These are phyloP conservation scores for Pleodorina starrii DNA, from an alignment of 139 green algal genomes.

Conservation along the genomic window DNA sequence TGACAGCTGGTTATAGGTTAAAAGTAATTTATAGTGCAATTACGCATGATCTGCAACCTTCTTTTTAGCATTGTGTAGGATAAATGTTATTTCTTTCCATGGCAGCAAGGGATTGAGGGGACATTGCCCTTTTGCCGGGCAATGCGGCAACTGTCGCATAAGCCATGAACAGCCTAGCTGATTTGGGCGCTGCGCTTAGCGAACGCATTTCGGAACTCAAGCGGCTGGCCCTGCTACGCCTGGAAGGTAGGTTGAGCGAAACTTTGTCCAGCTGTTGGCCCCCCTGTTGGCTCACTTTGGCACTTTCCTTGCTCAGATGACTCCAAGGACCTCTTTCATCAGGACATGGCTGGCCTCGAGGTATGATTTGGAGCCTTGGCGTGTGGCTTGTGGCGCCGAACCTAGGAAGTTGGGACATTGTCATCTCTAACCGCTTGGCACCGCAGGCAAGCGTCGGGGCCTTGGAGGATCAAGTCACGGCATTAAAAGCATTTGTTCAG, in stretches of 20 bases:
- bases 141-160: neutral
- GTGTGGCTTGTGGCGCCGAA: neutral
- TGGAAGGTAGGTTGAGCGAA: conserved; percentile 22
- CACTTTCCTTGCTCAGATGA: neutral
- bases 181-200: neutral
- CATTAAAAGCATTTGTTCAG: conserved; percentile 45
- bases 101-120: too few species aligned
- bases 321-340: neutral
- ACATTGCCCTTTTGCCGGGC: too few species aligned
- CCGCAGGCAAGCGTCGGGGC: conserved; percentile 58
- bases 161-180: neutral
- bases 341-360: conserved; percentile 8
- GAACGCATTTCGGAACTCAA: conserved; percentile 42
- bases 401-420: neutral
- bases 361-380: neutral
- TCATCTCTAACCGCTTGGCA: neutral
- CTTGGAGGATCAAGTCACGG: conserved; percentile 54
- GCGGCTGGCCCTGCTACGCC: conserved; percentile 2
- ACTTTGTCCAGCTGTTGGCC: neutral
- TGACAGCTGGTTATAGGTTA: too few species aligned
- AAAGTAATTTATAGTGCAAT: too few species aligned
- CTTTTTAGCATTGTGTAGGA: too few species aligned
- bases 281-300: neutral
- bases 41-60: too few species aligned
- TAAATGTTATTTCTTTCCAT: too few species aligned